These are phyloP conservation scores for Penicillium herquei DNA, from an alignment of 495 filamentous ascomycete species.

Conservation along the genomic window DNA sequence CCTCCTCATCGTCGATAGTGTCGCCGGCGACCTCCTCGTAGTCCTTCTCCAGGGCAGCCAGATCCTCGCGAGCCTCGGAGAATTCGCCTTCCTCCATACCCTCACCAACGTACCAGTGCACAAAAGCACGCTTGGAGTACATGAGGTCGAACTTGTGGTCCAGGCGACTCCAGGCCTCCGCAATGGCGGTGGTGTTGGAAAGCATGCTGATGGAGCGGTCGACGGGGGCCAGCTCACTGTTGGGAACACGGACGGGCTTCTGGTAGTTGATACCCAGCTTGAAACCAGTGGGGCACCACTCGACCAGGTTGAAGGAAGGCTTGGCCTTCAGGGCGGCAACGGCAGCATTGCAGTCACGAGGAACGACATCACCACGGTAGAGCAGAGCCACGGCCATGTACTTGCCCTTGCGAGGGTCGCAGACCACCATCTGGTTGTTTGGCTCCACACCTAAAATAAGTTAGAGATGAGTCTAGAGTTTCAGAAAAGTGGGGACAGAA, in stretches of 20 bases:
- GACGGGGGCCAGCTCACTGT: constrained; percentile 74
- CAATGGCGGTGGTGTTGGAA: constrained; percentile 88
- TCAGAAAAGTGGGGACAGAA: too few species aligned
- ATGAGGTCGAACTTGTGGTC: constrained; percentile 96
- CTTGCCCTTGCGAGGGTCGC: constrained; percentile 87
- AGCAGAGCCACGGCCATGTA: constrained; percentile 92
- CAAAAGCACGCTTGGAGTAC: constrained; percentile 94
- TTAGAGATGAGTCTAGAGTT: not conserved
- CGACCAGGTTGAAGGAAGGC: constrained; percentile 85
- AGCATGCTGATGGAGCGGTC: constrained; percentile 89
- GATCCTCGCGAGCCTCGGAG: constrained; percentile 84
- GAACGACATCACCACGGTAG: constrained; percentile 87
- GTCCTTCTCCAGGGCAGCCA: constrained; percentile 86
- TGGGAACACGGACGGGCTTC: constrained; percentile 78
- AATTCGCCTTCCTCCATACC: constrained; percentile 97
- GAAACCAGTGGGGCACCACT: constrained; percentile 97
- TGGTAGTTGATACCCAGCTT: constrained; percentile 94
- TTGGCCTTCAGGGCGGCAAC: constrained; percentile 83
- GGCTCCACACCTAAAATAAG: constrained; percentile 70
- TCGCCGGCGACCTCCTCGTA: constrained; percentile 90
- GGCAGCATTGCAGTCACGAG: constrained; percentile 77
- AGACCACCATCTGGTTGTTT: constrained; percentile 96
- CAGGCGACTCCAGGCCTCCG: constrained; percentile 85
- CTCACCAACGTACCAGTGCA: constrained; percentile 94
- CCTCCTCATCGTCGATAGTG: constrained; percentile 58